phyloP scores from a whole-genome alignment of 345 rosid species.

The Gossypium bickii region DNA sequence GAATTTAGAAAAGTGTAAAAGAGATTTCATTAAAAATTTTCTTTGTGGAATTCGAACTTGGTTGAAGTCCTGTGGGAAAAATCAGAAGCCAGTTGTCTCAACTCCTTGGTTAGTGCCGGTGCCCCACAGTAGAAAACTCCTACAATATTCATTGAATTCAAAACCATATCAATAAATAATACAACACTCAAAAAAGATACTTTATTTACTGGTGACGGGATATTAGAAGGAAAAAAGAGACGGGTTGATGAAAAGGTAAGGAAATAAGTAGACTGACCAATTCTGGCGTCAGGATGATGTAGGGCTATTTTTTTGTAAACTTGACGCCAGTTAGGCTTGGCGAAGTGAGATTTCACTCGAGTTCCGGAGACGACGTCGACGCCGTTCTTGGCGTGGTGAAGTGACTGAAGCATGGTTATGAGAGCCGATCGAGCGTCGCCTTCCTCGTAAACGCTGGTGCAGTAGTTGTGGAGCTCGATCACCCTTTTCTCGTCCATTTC shows the following conservation, averaged over 20 bases:
- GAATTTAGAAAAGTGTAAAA: neutral
- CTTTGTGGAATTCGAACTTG: slow-evolving; percentile 89
- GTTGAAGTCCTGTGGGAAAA: slow-evolving; percentile 83
- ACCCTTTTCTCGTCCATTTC: slow-evolving; percentile 65
- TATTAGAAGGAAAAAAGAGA: neutral
- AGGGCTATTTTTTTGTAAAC: slow-evolving; percentile 70
- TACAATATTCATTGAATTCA: slow-evolving; percentile 24
- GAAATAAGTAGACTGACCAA: slow-evolving; percentile 41
- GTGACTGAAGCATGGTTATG: slow-evolving; percentile 77
- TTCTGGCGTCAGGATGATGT: slow-evolving; percentile 49
- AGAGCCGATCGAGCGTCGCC: slow-evolving; percentile 89
- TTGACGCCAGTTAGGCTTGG: slow-evolving; percentile 89
- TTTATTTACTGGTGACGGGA: neutral
- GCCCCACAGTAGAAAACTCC: slow-evolving; percentile 95
- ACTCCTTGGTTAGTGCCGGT: slow-evolving; percentile 59
- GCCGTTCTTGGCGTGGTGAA: slow-evolving; percentile 82
- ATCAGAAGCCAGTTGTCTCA: slow-evolving; percentile 58
- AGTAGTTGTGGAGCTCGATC: slow-evolving; percentile 80
- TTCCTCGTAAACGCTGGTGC: slow-evolving; percentile 90
- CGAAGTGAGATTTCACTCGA: slow-evolving; percentile 79
- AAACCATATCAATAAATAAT: neutral
- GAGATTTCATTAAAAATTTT: slow-evolving; percentile 49
- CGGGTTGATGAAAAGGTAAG: slow-evolving; percentile 5
- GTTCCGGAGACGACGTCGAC: slow-evolving; percentile 87
- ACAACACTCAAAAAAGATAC: neutral